Conservation (phyloP, 2,329 filamentous ascomycete genomes). For the Pyricularia pennisetigena region DNA sequence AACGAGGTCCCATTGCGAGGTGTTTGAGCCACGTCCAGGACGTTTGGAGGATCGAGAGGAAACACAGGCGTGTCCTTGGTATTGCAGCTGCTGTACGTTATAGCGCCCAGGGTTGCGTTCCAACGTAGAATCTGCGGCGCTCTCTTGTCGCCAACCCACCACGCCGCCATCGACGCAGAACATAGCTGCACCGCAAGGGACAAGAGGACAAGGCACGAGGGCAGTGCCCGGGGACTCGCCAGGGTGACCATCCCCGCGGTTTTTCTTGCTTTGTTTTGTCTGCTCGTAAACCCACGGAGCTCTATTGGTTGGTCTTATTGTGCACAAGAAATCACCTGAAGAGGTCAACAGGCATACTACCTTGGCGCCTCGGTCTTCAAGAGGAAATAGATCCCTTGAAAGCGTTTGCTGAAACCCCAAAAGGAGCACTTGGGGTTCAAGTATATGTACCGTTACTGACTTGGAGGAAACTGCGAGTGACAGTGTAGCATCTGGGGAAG, state of each 20-base stretch:
- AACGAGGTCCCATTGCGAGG: constrained; percentile 24
- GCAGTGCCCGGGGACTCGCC: background rate
- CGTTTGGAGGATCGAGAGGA: constrained; percentile 21
- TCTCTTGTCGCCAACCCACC: constrained; percentile 16
- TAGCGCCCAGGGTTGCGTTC: constrained; percentile 21
- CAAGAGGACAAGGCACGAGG: constrained; percentile 6
- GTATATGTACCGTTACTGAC: background rate
- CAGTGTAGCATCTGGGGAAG: background rate
- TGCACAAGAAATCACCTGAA: background rate
- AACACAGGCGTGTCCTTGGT: constrained; percentile 20
- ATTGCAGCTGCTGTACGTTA: constrained; percentile 27
- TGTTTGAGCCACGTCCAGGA: constrained; percentile 15
- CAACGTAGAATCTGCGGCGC: constrained; percentile 23
- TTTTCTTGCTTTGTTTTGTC: background rate
- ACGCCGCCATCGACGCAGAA: constrained; percentile 21
- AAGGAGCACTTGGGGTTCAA: background rate
- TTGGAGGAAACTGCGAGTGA: background rate
- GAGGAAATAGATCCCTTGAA: background rate
- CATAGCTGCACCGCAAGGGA: constrained; percentile 6
- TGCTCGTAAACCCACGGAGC: background rate
- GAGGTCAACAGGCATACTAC: background rate
- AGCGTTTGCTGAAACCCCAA: background rate
- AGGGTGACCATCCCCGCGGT: background rate
- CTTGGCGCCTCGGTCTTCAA: background rate
- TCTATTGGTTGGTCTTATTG: background rate